These are phyloP conservation scores for Wickerhamiella kurtzmanii DNA, from an alignment of 805 yeast species.

Conservation along the genomic window DNA sequence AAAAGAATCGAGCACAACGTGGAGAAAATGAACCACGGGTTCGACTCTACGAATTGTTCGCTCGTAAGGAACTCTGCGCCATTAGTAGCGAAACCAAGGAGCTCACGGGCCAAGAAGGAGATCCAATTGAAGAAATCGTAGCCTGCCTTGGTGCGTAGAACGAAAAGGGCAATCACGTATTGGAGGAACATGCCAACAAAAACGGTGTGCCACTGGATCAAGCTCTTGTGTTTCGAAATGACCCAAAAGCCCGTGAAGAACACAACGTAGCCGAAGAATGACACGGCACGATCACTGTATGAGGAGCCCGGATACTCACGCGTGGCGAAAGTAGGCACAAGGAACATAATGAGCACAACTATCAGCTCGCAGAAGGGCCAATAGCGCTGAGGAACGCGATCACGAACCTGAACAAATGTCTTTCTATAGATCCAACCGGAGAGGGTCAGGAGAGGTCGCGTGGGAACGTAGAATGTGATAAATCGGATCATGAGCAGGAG, in stretches of 20 bases:
- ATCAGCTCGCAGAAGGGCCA: constrained; percentile 34
- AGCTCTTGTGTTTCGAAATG: constrained; percentile 34
- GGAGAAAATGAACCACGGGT: constrained; percentile 39
- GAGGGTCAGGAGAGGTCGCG: constrained; percentile 21
- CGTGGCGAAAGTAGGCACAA: constrained; percentile 41
- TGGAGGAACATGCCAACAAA: constrained; percentile 48
- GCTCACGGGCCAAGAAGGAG: constrained; percentile 41
- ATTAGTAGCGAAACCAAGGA: constrained; percentile 42
- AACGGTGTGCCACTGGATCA: constrained; percentile 45
- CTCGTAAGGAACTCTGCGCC: constrained; percentile 49
- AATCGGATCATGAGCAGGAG: constrained; percentile 37
- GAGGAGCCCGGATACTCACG: constrained; percentile 35
- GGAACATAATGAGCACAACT: constrained; percentile 34
- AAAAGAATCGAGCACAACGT: constrained; percentile 51
- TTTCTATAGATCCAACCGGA: constrained; percentile 25
- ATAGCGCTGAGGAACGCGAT: constrained; percentile 30
- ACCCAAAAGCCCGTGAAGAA: constrained; percentile 33
- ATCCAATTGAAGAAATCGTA: constrained; percentile 50
- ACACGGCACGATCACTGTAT: constrained; percentile 41
- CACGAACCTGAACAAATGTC: constrained; percentile 20
- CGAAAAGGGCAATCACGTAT: constrained; percentile 45
- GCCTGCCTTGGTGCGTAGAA: constrained; percentile 45
- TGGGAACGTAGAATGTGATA: constrained; percentile 37
- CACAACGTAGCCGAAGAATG: constrained; percentile 42
- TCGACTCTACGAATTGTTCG: constrained; percentile 26